Percentiles rank a stretch among this genome's conserved stretches.
phyloP scores from a whole-genome alignment of 2,329 filamentous ascomycete species.

The Ophiocordyceps sinensis region DNA sequence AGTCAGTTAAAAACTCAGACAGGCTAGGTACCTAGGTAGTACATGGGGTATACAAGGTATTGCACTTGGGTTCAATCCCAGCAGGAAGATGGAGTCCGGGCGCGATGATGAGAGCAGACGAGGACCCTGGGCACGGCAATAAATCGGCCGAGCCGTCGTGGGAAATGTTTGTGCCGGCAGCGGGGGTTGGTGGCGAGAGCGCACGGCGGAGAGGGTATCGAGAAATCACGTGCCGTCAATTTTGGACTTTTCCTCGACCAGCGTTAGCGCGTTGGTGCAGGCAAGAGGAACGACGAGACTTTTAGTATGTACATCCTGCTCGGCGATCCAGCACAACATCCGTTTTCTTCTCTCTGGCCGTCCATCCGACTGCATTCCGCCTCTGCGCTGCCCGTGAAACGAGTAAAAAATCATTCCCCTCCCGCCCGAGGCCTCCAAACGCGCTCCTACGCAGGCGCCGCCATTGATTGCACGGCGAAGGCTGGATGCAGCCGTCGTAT shows the following conservation, averaged over 20 bases:
- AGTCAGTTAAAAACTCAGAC: no score
- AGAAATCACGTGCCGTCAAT: constrained; percentile 17
- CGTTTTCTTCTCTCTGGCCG: constrained; percentile 14
- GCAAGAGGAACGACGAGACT: no score
- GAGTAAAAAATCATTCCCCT: neutral
- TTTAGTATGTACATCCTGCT: no score
- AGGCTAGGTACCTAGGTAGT: no score
- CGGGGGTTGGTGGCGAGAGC: no score
- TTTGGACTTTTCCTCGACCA: constrained; percentile 15
- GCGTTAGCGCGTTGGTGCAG: constrained; percentile 14
- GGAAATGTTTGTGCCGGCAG: no score
- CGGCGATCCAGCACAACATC: constrained; percentile 19
- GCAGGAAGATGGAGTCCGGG: no score
- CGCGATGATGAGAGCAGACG: no score
- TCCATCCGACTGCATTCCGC: constrained; percentile 15
- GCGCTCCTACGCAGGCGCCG: constrained; percentile 7
- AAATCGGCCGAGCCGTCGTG: no score
- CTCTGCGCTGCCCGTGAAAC: constrained; percentile 10
- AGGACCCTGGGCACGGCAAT: no score
- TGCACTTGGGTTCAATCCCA: no score
- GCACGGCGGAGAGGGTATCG: neutral
- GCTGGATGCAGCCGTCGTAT: constrained; percentile 16
- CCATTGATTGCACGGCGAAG: constrained; percentile 14
- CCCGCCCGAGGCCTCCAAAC: neutral
- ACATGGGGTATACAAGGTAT: no score